Percentiles rank a stretch among this genome's conserved stretches.
Conservation (phyloP, 192 early-diverging fungal species). For the Coemansia sp. region DNA sequence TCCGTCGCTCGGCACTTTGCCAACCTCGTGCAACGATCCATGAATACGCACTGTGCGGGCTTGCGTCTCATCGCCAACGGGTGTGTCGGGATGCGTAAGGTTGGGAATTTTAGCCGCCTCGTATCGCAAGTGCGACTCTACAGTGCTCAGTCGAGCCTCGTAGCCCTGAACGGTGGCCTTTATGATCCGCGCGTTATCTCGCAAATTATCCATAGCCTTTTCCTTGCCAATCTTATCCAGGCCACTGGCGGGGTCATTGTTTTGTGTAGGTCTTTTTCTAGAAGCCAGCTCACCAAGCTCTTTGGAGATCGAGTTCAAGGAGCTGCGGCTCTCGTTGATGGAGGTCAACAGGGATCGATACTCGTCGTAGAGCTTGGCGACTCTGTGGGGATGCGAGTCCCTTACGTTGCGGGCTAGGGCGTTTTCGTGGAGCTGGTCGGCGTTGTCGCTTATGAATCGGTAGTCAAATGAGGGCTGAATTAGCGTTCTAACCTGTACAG, state of each 20-base stretch:
- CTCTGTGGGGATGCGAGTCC: slow-evolving; percentile 50
- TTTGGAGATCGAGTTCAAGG: slow-evolving; percentile 56
- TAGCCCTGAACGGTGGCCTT: slow-evolving; percentile 63
- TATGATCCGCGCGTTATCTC: slow-evolving; percentile 54
- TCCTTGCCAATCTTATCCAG: slow-evolving; percentile 7
- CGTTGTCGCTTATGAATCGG: slow-evolving; percentile 61
- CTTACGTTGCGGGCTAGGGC: slow-evolving; percentile 60
- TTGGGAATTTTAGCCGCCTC: slow-evolving; percentile 81
- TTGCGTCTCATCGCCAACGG: slow-evolving; percentile 74
- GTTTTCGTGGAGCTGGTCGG: slow-evolving; percentile 48
- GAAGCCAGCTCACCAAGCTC: slow-evolving; percentile 39
- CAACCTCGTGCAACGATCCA: slow-evolving; percentile 31
- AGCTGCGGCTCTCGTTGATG: slow-evolving; percentile 39
- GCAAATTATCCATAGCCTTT: slow-evolving; percentile 12
- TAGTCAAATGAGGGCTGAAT: slow-evolving; percentile 60
- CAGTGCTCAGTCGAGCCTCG: slow-evolving; percentile 47
- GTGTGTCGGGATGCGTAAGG: slow-evolving; percentile 69
- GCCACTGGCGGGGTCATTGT: background rate
- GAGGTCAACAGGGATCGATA: slow-evolving; percentile 30
- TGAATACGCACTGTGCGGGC: slow-evolving; percentile 60
- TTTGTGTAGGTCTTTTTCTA: slow-evolving; percentile 34
- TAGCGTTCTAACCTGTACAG: slow-evolving; percentile 17
- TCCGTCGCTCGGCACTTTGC: slow-evolving; percentile 23
- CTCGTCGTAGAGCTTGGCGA: slow-evolving; percentile 58
- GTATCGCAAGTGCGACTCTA: slow-evolving; percentile 62